phyloP scores from a whole-genome alignment of 2,329 filamentous ascomycete genomes.

The Penicillium sp. region DNA sequence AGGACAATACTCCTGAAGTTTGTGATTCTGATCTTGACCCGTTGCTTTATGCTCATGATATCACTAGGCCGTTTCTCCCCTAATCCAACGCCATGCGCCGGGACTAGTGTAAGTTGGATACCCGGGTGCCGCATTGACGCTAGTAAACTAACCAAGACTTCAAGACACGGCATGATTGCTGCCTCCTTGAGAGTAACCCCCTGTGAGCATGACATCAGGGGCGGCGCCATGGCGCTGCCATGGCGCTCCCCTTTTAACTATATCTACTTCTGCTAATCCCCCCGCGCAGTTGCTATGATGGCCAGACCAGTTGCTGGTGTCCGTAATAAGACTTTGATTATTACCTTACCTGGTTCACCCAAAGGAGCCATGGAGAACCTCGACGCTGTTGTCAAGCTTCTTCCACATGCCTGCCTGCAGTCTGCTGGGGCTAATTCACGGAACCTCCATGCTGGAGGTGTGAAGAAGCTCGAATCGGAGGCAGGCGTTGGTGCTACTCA shows the following conservation, averaged over 20 bases:
- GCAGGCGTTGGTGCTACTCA: conserved; percentile 51
- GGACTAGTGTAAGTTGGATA: conserved; percentile 61
- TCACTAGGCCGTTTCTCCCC: conserved; percentile 60
- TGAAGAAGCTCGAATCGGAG: conserved; percentile 74
- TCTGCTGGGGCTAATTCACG: conserved; percentile 76
- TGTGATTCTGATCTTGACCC: conserved; percentile 16
- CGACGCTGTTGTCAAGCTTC: conserved; percentile 73
- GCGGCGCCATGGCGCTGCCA: not conserved
- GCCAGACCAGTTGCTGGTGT: conserved; percentile 84
- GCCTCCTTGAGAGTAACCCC: conserved; percentile 77
- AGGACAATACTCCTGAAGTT: conserved; percentile 84
- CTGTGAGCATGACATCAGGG: conserved; percentile 51
- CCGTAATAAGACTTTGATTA: conserved; percentile 67
- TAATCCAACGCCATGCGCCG: conserved; percentile 77
- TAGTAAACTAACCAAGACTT: conserved; percentile 13
- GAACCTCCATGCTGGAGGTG: conserved; percentile 66
- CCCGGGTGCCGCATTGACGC: not conserved
- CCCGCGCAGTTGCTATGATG: conserved; percentile 79
- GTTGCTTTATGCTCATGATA: conserved; percentile 13
- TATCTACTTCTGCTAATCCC: conserved; percentile 18
- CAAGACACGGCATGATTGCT: conserved; percentile 80
- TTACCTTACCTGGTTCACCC: conserved; percentile 87
- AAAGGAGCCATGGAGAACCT: conserved; percentile 94
- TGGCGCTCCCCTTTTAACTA: conserved; percentile 5
- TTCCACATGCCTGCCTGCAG: conserved; percentile 91